These are phyloP conservation scores for Neocallimastix lanati DNA, from an alignment of 192 early-diverging fungal species.

Conservation along the genomic window DNA sequence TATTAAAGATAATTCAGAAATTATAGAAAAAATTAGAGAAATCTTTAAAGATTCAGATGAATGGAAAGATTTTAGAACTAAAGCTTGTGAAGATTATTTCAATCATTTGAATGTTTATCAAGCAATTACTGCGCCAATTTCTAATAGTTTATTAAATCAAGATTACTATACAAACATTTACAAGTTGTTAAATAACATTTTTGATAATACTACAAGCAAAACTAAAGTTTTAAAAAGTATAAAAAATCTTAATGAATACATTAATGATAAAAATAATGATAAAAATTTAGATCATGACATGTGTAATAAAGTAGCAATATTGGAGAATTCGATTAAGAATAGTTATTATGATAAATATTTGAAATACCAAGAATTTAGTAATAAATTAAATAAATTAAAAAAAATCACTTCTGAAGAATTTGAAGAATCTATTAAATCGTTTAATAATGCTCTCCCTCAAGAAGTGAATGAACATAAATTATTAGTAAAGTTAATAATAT, in stretches of 20 bases:
- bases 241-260: not conserved
- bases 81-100: not conserved
- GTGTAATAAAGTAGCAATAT: not conserved
- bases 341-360: not conserved
- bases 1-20: constrained; percentile 9
- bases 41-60: not conserved
- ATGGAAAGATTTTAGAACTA: not conserved
- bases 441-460: not conserved
- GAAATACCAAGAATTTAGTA: not conserved
- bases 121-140: constrained; percentile 7
- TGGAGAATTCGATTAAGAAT: not conserved
- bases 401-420: not conserved
- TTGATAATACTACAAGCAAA: not conserved
- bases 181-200: not conserved
- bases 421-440: not conserved
- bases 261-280: not conserved
- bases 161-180: constrained; percentile 8
- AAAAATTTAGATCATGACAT: not conserved
- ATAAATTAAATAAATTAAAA: not conserved
- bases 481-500: not conserved
- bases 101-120: constrained; percentile 16
- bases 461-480: not conserved
- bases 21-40: not conserved
- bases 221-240: not conserved
- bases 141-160: constrained; percentile 7